A percentile compares a stretch with the other conserved stretches of the same genome.
Conservation (phyloP, 2,329 filamentous ascomycete genomes). For the Lachnellula subtilissima region DNA sequence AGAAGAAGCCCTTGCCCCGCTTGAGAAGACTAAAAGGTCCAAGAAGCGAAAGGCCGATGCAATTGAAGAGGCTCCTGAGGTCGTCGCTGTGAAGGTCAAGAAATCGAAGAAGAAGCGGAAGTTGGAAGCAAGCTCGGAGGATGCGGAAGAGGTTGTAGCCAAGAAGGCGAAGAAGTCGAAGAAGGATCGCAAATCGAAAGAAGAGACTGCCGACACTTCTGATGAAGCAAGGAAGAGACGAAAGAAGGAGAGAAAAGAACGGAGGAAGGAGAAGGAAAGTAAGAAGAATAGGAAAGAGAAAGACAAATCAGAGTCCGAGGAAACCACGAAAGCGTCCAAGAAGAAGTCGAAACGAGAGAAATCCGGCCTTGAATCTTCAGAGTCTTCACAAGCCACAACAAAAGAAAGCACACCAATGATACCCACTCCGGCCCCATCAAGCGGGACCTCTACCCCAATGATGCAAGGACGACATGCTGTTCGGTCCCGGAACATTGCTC, state of each 20-base stretch:
- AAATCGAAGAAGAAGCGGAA: conserved; percentile 36
- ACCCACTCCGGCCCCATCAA: conserved; percentile 35
- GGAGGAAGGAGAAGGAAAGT: conserved; percentile 39
- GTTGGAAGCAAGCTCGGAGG: conserved; percentile 26
- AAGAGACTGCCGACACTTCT: conserved; percentile 15
- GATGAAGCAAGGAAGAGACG: conserved; percentile 30
- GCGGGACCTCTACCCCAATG: conserved; percentile 43
- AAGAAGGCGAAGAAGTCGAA: conserved; percentile 31
- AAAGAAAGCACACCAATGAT: conserved; percentile 25
- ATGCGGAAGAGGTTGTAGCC: conserved; percentile 19
- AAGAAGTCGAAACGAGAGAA: conserved; percentile 37
- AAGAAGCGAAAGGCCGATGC: conserved; percentile 44
- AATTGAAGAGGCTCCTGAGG: conserved; percentile 27
- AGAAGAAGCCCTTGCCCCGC: conserved; percentile 11
- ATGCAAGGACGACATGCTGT: conserved; percentile 62
- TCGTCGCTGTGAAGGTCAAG: conserved; percentile 22
- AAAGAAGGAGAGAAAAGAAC: conserved; percentile 32
- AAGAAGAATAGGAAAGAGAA: conserved; percentile 39
- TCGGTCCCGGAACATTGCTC: conserved; percentile 76
- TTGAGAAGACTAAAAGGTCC: conserved; percentile 21
- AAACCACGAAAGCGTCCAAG: conserved; percentile 28
- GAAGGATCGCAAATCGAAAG: conserved; percentile 18
- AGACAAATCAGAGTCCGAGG: conserved; percentile 34
- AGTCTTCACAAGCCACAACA: conserved; percentile 13
- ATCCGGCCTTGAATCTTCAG: conserved; percentile 33